A percentile compares a stretch with the other conserved stretches of the same genome.
Evolutionary conservation across 345 rosid genomes (phyloP).

Genomic region (Zanthoxylum bungeanum): DNA sequence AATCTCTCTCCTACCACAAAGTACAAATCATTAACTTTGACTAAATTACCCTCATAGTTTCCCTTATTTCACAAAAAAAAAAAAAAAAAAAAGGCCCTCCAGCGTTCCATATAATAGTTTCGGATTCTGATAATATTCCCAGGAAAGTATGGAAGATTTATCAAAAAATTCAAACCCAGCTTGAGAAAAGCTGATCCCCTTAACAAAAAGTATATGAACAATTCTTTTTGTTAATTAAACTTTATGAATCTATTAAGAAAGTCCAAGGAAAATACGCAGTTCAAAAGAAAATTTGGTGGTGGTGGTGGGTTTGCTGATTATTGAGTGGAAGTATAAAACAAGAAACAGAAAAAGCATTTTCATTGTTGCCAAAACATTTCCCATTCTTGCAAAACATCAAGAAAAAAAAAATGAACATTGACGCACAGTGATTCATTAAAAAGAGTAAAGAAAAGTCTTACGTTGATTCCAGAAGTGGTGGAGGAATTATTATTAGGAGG

Average conservation of each 20-base stretch:
- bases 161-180: not conserved
- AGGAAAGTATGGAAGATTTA: not conserved
- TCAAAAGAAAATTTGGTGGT: not conserved
- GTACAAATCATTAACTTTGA: conserved; percentile 7
- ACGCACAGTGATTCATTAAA: not conserved
- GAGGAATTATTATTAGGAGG: conserved; percentile 33
- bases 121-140: not conserved
- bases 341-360: not conserved
- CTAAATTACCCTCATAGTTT: conserved; percentile 15
- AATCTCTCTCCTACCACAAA: conserved; percentile 50
- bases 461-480: conserved; percentile 44
- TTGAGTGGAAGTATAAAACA: not conserved
- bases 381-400: conserved; percentile 11
- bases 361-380: conserved; percentile 1
- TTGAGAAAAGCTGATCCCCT: not conserved
- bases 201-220: not conserved
- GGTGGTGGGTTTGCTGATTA: not conserved
- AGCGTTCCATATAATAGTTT: not conserved
- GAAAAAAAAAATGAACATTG: conserved; percentile 1
- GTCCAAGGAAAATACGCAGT: not conserved
- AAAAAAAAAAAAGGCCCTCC: not conserved
- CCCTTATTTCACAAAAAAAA: not conserved
- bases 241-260: not conserved
- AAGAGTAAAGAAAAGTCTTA: conserved; percentile 10
- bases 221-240: not conserved